Conservation (phyloP, 257 asterid species). For the Gentiana dahurica region DNA sequence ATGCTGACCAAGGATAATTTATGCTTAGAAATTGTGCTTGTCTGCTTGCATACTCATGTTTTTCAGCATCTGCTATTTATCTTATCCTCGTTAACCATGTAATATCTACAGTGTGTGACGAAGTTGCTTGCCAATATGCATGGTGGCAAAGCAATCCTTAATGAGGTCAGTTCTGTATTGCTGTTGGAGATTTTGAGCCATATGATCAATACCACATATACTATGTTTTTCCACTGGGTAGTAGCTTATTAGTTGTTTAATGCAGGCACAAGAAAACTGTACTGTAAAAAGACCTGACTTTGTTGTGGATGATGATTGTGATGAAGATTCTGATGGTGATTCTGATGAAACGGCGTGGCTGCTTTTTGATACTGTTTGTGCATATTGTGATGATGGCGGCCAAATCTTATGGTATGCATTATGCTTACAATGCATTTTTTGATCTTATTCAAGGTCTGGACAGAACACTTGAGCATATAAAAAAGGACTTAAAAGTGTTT, state of each 20-base stretch:
- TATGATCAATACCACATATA: background rate
- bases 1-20: background rate
- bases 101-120: constrained; percentile 30
- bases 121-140: constrained; percentile 28
- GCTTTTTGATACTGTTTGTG: constrained; percentile 46
- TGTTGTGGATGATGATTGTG: constrained; percentile 18
- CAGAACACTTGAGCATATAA: background rate
- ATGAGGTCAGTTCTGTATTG: constrained; percentile 29
- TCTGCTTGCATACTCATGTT: background rate
- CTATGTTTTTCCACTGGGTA: background rate
- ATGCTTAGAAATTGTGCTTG: background rate
- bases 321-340: constrained; percentile 17
- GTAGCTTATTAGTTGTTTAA: no score
- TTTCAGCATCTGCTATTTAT: background rate
- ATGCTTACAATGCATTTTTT: constrained; percentile 10
- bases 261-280: constrained; percentile 21
- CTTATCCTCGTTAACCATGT: background rate
- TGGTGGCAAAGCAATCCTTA: constrained; percentile 22
- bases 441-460: background rate
- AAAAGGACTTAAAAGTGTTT: background rate
- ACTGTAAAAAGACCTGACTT: constrained; percentile 20
- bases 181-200: background rate
- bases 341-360: constrained; percentile 15
- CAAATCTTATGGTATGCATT: constrained; percentile 42
- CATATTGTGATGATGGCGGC: constrained; percentile 69